Evolutionary conservation across 805 yeast genomes (phyloP).

Genomic region (Hanseniaspora pseudoguilliermondii): DNA sequence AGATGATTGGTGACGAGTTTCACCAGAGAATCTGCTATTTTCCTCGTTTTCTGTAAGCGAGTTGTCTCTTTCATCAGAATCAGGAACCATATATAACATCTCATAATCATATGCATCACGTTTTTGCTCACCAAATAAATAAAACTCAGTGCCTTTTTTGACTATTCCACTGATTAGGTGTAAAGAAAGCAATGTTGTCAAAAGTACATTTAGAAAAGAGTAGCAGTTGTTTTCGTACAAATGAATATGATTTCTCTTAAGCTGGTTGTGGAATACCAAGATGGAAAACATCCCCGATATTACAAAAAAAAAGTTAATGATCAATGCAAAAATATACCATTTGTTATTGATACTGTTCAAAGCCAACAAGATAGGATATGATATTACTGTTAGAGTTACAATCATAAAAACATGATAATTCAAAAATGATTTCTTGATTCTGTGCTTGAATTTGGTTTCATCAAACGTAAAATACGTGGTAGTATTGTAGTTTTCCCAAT

Average conservation of each 20-base stretch:
- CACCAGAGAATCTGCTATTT: constrained; percentile 14
- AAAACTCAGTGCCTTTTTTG: constrained; percentile 30
- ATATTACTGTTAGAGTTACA: constrained; percentile 33
- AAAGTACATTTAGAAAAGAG: constrained; percentile 47
- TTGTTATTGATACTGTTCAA: constrained; percentile 46
- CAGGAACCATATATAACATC: constrained; percentile 9
- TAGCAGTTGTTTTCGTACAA: constrained; percentile 72
- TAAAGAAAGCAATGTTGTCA: constrained; percentile 38
- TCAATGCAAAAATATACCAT: constrained; percentile 46
- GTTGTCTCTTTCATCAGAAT: neutral
- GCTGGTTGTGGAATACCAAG: constrained; percentile 44
- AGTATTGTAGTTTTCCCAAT: constrained; percentile 70
- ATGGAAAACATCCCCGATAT: constrained; percentile 42
- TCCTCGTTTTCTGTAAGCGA: neutral
- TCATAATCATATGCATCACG: neutral
- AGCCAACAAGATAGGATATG: constrained; percentile 59
- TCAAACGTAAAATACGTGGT: constrained; percentile 50
- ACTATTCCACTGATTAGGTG: constrained; percentile 48
- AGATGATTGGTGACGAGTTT: constrained; percentile 18
- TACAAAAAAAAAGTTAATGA: constrained; percentile 36
- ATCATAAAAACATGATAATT: constrained; percentile 41
- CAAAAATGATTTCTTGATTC: constrained; percentile 39
- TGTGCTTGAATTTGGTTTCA: constrained; percentile 25
- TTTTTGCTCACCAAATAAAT: neutral
- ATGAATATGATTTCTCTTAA: constrained; percentile 31